Base-by-base conservation (phyloP, 257 asterid species). In the Plantago major region DNA sequence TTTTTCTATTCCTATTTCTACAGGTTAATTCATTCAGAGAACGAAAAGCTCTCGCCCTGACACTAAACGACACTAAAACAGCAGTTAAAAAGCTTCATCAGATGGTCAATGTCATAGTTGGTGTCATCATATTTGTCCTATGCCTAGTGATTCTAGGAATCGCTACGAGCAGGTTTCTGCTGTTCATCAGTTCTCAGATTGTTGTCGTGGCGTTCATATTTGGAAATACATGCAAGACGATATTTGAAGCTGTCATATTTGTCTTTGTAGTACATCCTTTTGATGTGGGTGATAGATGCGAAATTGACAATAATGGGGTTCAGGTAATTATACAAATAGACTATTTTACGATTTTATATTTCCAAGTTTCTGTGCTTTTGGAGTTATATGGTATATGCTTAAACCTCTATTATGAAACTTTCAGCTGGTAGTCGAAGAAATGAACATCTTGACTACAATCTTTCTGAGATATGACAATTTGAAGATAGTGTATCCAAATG, bases 211-310 rank as follows among this genome's bases (percentile, higher is more conserved):
- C 98, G 1, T 92, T 92, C 59, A 63, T 92, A 26, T 92, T 92
- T 45, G 98, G 98, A 14, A 88, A 92, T 74, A 82, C 95, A 0
- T 83, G 87, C 86, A 92, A 89, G 81, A 84, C 92, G 0, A 68
- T 84, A 22, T 91, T 91, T 42, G 98, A 91, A 62, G 88, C 96
- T 11, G 55, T 91, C 72, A 73, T 91, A 19, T 88, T 91, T 60
- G 82, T 91, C 54, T 91, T 91, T 42, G 90, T 91, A 13, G 82
- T 88, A 71, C 98, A 91, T 65, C 97, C 97, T 5, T 87, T 78
- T 12, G 97, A 90, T 47, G 97, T 90, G 28, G 95, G 98, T 6
- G 98, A 91, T 42, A 87, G 97, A 11, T 88, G 96, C 51, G 98
- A 91, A 75, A 67, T 91, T 42, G 96, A 86, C 65, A 91, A 88